phyloP scores from a whole-genome alignment of 257 asterid species.

The Fraxinus excelsior region DNA sequence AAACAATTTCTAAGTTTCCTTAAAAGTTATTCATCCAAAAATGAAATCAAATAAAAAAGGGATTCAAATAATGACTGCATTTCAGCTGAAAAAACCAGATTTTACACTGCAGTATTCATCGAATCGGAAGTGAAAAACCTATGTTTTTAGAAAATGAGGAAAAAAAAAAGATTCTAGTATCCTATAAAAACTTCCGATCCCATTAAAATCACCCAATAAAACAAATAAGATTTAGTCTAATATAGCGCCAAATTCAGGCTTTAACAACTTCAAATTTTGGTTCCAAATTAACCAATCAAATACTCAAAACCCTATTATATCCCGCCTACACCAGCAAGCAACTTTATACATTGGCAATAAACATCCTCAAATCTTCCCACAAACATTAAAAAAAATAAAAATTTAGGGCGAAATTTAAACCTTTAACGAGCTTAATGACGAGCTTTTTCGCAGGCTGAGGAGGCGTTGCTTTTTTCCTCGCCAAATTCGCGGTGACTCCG shows the following conservation, averaged over 20 bases:
- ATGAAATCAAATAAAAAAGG: not conserved
- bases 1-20: not conserved
- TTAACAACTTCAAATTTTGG: conserved; percentile 11
- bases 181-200: not conserved
- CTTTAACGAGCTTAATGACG: conserved; percentile 81
- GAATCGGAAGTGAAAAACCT: not conserved
- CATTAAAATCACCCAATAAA: conserved; percentile 3
- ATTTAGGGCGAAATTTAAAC: conserved; percentile 29
- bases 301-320: conserved; percentile 39
- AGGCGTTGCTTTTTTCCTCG: conserved; percentile 75
- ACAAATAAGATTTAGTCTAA: not conserved
- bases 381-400: not conserved
- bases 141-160: conserved; percentile 7
- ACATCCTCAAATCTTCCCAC: conserved; percentile 16
- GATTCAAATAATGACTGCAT: not conserved
- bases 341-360: conserved; percentile 6
- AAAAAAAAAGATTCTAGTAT: not conserved
- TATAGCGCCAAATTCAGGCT: not conserved
- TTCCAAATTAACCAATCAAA: conserved; percentile 8
- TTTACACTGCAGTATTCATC: not conserved
- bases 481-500: conserved; percentile 65
- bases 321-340: conserved; percentile 17
- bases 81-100: not conserved
- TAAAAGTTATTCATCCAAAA: not conserved
- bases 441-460: conserved; percentile 84